These are phyloP conservation scores for Ogataea hybrid DNA, from an alignment of 1,139 yeast species.

Conservation along the genomic window DNA sequence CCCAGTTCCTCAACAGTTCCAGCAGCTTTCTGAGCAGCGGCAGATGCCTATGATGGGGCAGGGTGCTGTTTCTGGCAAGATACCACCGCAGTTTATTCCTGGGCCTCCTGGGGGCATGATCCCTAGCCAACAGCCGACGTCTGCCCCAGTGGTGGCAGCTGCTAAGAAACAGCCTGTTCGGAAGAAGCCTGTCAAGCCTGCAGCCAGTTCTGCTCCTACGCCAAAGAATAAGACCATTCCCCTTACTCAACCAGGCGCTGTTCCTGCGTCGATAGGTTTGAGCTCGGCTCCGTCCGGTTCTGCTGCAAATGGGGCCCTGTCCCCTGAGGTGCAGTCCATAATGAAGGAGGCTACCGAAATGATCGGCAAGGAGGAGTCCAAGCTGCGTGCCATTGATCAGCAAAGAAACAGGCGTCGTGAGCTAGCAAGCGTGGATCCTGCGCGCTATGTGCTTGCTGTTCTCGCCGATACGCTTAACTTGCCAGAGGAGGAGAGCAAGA, in stretches of 20 bases:
- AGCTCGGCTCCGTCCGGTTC: constrained; percentile 4
- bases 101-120: constrained; percentile 13
- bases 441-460: constrained; percentile 49
- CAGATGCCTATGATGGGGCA: constrained; percentile 18
- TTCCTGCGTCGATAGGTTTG: constrained; percentile 12
- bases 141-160: constrained; percentile 16
- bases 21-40: constrained; percentile 19
- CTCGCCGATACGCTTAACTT: constrained; percentile 50
- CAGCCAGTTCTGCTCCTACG: constrained; percentile 9
- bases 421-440: constrained; percentile 46
- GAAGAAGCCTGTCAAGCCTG: constrained; percentile 15
- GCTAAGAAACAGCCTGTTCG: constrained; percentile 17
- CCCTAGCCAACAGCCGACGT: constrained; percentile 13
- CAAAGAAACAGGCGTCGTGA: constrained; percentile 43
- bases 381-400: constrained; percentile 26
- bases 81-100: constrained; percentile 17
- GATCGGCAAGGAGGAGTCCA: constrained; percentile 28
- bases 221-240: constrained; percentile 11
- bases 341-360: constrained; percentile 30
- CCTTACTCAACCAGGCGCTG: constrained; percentile 19
- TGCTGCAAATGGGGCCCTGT: constrained; percentile 11
- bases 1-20: constrained; percentile 17
- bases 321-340: constrained; percentile 31
- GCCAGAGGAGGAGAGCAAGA: constrained; percentile 36
- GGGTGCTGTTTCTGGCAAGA: constrained; percentile 7